phyloP scores from a whole-genome alignment of 1,139 yeast species.

The Taphrina communis region DNA sequence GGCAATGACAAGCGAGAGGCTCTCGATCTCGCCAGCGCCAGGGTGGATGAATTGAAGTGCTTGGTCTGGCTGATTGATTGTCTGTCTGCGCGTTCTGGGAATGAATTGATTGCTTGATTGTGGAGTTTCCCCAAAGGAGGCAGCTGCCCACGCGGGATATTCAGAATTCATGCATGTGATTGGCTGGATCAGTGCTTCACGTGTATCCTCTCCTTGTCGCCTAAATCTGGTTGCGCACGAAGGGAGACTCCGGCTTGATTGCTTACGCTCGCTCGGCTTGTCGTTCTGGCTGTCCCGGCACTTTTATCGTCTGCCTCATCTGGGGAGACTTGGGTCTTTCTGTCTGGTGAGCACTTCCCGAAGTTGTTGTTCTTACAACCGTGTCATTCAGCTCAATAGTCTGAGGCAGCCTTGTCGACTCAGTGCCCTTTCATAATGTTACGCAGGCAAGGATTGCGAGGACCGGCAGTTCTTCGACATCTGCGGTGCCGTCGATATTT shows the following conservation, averaged over 20 bases:
- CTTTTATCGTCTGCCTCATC: constrained; percentile 9
- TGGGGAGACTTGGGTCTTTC: neutral
- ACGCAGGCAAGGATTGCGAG: neutral
- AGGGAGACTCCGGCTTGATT: neutral
- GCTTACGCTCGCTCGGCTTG: neutral
- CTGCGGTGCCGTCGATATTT: constrained; percentile 7
- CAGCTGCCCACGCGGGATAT: neutral
- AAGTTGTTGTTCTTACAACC: neutral
- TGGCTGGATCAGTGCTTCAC: neutral
- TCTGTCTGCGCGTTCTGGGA: neutral
- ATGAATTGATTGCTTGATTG: constrained; percentile 2
- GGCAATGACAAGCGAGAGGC: too few relatives aligned
- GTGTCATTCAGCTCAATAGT: neutral
- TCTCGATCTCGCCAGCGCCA: too few relatives aligned
- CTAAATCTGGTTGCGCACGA: neutral
- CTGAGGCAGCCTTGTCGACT: neutral
- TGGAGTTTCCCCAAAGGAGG: constrained; percentile 4
- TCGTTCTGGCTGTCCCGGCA: constrained; percentile 1
- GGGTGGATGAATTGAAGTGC: too few relatives aligned
- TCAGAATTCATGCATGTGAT: neutral
- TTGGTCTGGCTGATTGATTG: neutral
- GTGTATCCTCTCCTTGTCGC: neutral
- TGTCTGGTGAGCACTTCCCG: neutral
- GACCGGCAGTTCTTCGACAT: neutral
- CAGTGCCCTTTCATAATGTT: neutral